A percentile compares a stretch with the other conserved stretches of the same genome.
These are phyloP conservation scores for Phytophthora hibernalis DNA, from an alignment of 352 stramenopile genomes.

Conservation along the genomic window DNA sequence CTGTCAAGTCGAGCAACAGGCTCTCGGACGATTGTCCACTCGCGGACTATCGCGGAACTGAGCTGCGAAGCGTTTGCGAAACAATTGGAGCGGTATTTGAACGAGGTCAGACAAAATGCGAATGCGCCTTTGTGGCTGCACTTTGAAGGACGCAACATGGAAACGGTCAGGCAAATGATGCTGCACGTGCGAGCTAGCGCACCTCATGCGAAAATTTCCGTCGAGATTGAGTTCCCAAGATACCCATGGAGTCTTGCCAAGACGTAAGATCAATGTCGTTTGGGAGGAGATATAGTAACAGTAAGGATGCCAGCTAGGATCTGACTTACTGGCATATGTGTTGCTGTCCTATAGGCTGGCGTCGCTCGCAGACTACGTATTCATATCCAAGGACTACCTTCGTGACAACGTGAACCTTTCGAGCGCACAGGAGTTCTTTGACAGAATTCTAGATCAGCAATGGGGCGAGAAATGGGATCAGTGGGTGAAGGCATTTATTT, in stretches of 20 bases:
- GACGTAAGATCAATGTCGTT: constrained; percentile 38
- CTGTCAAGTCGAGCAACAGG: constrained; percentile 66
- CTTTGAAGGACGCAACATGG: constrained; percentile 81
- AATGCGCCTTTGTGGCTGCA: constrained; percentile 54
- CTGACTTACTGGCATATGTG: neutral
- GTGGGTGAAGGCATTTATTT: constrained; percentile 61
- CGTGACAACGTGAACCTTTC: constrained; percentile 55
- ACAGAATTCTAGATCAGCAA: constrained; percentile 20
- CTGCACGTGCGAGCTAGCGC: constrained; percentile 36
- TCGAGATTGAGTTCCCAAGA: constrained; percentile 76
- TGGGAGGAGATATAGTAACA: neutral
- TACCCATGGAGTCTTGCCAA: constrained; percentile 68
- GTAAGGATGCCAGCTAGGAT: neutral
- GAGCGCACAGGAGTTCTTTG: constrained; percentile 56
- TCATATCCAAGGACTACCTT: constrained; percentile 82
- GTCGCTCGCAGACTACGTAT: constrained; percentile 53
- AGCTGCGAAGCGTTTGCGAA: constrained; percentile 45
- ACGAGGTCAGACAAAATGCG: constrained; percentile 10
- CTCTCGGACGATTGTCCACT: constrained; percentile 78
- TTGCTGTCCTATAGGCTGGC: constrained; percentile 45
- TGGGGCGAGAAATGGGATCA: constrained; percentile 37
- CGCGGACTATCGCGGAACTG: constrained; percentile 64
- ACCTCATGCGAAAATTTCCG: constrained; percentile 42
- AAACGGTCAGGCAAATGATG: constrained; percentile 67
- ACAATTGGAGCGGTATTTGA: constrained; percentile 34